Evolutionary conservation across 768 basidiomycete species (phyloP).

Genomic region (Lentinula edodes): DNA sequence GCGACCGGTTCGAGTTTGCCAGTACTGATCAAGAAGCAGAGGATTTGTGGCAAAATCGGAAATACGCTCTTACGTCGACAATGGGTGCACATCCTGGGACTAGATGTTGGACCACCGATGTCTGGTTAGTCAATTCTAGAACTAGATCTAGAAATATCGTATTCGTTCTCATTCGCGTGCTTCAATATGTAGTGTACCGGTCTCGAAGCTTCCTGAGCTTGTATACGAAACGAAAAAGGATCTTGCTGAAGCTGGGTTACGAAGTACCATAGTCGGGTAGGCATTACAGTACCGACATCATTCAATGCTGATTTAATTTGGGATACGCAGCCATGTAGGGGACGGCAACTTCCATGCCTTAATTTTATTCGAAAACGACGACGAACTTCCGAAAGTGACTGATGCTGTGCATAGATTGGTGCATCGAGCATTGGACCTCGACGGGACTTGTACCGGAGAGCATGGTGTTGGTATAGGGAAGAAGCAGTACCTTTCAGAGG

Average conservation of each 20-base stretch:
- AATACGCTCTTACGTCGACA: constrained; percentile 74
- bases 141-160: neutral
- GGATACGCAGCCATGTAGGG: constrained; percentile 62
- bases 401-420: constrained; percentile 67
- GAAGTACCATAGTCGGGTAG: constrained; percentile 55
- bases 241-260: constrained; percentile 47
- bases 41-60: constrained; percentile 79
- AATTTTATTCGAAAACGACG: constrained; percentile 53
- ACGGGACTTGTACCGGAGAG: constrained; percentile 81
- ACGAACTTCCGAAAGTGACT: constrained; percentile 49
- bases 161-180: neutral
- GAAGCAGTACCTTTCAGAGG: constrained; percentile 74
- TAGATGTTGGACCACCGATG: constrained; percentile 84
- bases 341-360: constrained; percentile 60
- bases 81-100: constrained; percentile 43
- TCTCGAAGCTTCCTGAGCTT: constrained; percentile 61
- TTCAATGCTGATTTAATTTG: neutral
- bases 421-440: constrained; percentile 63
- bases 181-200: constrained; percentile 49
- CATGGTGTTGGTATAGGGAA: constrained; percentile 89
- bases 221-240: constrained; percentile 80
- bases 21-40: constrained; percentile 70
- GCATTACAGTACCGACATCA: neutral
- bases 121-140: constrained; percentile 51
- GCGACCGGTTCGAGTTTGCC: constrained; percentile 67